These are phyloP conservation scores for Cercospora berteroae DNA, from an alignment of 2,329 filamentous ascomycete genomes.

Conservation along the genomic window DNA sequence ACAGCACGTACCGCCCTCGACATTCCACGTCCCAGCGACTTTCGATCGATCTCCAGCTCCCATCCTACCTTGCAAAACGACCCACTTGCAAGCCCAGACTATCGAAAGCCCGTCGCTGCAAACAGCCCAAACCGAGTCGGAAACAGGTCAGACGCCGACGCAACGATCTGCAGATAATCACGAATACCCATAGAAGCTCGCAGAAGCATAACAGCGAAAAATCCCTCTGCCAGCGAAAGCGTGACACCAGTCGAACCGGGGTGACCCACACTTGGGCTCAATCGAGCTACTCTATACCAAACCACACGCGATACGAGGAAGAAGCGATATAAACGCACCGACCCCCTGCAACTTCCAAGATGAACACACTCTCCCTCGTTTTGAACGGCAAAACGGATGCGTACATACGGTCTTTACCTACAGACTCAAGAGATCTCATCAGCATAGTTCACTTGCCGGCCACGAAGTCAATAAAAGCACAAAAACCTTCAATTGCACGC, in stretches of 20 bases:
- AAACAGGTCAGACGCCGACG: not conserved
- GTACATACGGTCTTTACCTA: constrained; percentile 22
- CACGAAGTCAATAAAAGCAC: not conserved
- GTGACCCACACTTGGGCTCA: not conserved
- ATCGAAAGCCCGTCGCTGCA: not conserved
- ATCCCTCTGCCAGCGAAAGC: not conserved
- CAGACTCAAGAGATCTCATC: not conserved
- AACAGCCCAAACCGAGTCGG: not conserved
- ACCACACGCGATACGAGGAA: not conserved
- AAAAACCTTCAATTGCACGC: not conserved
- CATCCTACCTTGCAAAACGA: not conserved
- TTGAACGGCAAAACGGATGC: constrained; percentile 31
- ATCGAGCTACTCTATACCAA: not conserved
- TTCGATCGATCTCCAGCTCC: not conserved
- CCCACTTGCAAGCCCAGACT: not conserved
- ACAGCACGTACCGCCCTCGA: not conserved
- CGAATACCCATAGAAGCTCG: not conserved
- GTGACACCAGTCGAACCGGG: not conserved
- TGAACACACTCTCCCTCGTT: constrained; percentile 34
- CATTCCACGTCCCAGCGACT: not conserved
- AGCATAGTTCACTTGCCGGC: not conserved
- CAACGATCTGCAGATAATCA: not conserved
- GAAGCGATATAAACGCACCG: not conserved
- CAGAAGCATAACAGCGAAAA: not conserved
- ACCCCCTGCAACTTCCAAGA: constrained; percentile 10